These are phyloP conservation scores for Pseudocercospora fijiensis DNA, from an alignment of 2,329 filamentous ascomycete species.

Conservation along the genomic window DNA sequence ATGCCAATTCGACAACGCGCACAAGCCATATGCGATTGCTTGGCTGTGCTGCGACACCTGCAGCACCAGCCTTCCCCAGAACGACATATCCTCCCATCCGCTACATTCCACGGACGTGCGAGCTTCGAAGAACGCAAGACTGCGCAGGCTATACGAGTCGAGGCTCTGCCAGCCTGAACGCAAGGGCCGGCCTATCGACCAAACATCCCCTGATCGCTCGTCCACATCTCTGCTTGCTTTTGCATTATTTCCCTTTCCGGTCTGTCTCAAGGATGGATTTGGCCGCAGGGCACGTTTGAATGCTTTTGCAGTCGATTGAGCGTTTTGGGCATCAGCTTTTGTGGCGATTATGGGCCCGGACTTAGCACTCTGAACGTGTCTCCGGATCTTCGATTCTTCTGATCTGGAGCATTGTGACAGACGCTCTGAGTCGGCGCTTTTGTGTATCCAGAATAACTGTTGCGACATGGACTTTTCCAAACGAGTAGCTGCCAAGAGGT, in stretches of 20 bases:
- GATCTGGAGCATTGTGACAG: not conserved
- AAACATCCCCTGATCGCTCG: not conserved
- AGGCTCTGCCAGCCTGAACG: not conserved
- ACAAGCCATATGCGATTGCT: not conserved
- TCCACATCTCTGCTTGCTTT: not conserved
- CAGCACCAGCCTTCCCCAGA: not conserved
- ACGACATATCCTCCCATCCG: not conserved
- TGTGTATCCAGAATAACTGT: slow-evolving; percentile 1
- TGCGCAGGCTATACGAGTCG: not conserved
- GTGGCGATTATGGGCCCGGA: not conserved
- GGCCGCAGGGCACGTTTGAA: not conserved
- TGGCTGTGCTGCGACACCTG: not conserved
- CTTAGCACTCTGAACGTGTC: not conserved
- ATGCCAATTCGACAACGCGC: not conserved
- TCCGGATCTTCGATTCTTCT: not conserved
- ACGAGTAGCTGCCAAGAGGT: not conserved
- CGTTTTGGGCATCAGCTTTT: not conserved
- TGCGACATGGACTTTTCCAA: not conserved
- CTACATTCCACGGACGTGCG: not conserved
- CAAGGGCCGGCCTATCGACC: not conserved
- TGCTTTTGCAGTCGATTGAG: not conserved
- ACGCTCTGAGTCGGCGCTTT: not conserved
- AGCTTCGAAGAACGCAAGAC: not conserved
- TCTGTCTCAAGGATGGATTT: not conserved
- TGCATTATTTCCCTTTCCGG: not conserved